Evolutionary conservation across 129 eudicot genomes (phyloP).

Genomic region (Artemisia annua): DNA sequence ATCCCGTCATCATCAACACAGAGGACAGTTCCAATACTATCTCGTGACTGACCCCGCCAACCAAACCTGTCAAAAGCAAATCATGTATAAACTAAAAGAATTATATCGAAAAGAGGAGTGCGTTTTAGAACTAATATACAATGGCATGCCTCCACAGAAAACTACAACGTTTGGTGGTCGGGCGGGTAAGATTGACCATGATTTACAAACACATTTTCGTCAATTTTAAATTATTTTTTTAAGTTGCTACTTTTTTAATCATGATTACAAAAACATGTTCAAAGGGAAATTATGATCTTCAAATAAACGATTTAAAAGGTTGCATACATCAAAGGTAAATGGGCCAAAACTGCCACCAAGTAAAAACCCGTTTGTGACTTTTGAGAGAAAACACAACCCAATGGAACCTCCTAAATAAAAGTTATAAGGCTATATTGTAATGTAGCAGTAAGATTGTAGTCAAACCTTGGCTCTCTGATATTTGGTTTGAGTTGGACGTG

Average conservation of each 20-base stretch:
- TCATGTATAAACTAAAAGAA: slow-evolving; percentile 6
- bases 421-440: neutral
- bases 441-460: slow-evolving; percentile 12
- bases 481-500: slow-evolving; percentile 84
- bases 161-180: slow-evolving; percentile 3
- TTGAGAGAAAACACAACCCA: no score
- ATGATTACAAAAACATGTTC: neutral
- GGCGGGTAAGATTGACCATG: neutral
- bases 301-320: no score
- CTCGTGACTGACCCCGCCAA: slow-evolving; percentile 82
- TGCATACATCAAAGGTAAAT: neutral
- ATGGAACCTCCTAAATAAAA: neutral
- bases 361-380: neutral
- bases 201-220: no score
- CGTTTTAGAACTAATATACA: slow-evolving; percentile 1
- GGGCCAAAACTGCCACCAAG: slow-evolving; percentile 5
- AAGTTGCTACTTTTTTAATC: neutral
- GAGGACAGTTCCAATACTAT: slow-evolving; percentile 91
- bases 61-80: slow-evolving; percentile 63
- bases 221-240: neutral
- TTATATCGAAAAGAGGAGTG: neutral
- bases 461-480: slow-evolving; percentile 86
- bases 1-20: slow-evolving; percentile 99
- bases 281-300: no score
- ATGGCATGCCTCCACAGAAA: neutral